Conservation (phyloP, 495 filamentous ascomycete species). For the Tetracladium marchalianum region DNA sequence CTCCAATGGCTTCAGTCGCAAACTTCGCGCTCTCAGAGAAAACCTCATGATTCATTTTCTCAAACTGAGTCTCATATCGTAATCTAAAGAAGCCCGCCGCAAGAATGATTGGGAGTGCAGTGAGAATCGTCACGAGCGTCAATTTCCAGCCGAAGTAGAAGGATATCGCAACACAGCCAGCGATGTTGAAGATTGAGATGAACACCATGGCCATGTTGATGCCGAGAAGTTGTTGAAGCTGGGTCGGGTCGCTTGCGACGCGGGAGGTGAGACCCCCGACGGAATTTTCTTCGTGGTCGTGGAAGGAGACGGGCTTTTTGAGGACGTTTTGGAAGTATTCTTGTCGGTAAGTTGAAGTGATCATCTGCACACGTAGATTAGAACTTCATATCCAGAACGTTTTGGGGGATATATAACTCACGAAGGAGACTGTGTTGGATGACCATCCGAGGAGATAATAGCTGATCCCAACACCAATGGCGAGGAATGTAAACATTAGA, state of each 20-base stretch:
- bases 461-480: slow-evolving; percentile 26
- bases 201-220: slow-evolving; percentile 30
- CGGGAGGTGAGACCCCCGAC: slow-evolving; percentile 47
- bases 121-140: slow-evolving; percentile 30
- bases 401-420: slow-evolving; percentile 21
- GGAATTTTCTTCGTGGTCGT: slow-evolving; percentile 47
- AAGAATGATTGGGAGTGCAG: slow-evolving; percentile 40
- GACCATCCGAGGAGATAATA: slow-evolving; percentile 31
- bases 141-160: slow-evolving; percentile 50
- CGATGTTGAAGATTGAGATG: slow-evolving; percentile 36
- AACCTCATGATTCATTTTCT: slow-evolving; percentile 37
- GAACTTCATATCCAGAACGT: neutral
- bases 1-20: slow-evolving; percentile 45
- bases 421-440: slow-evolving; percentile 19
- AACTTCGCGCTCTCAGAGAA: slow-evolving; percentile 48
- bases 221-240: slow-evolving; percentile 52
- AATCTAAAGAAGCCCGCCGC: slow-evolving; percentile 42
- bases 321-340: slow-evolving; percentile 54
- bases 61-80: slow-evolving; percentile 42
- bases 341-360: slow-evolving; percentile 40
- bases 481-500: slow-evolving; percentile 43
- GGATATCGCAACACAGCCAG: slow-evolving; percentile 37
- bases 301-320: slow-evolving; percentile 44
- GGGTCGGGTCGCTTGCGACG: slow-evolving; percentile 47
- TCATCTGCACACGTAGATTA: slow-evolving; percentile 15